Evolutionary conservation across 352 stramenopile species (phyloP), one percentile per base, ranked within the genome.

Genomic region (Blastocystis sp.): DNA sequence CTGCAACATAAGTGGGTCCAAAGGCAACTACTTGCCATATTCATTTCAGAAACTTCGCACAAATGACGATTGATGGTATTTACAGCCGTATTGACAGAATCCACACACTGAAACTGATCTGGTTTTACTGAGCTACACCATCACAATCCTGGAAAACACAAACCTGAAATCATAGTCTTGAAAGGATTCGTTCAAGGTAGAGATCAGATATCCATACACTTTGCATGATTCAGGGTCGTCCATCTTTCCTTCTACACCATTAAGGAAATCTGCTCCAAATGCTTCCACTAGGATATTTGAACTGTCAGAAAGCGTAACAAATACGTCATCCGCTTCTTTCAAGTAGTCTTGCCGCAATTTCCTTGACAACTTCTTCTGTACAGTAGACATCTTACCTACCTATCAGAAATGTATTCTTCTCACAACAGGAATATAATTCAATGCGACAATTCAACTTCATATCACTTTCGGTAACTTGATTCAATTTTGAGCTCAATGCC

Each of bases 151-250:
- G 6, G 46, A 9, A 14, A 19, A 59, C 37, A 93, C 91, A 12
- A 92, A 90, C 86, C 92, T 94, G 86, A 95, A 95, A 89, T 95
- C 93, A 88, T 95, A 95, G 88, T 95, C 93, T 1, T 92, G 92
- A 89, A 95, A 95, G 67, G 91, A 94, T 37, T 92, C 92, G 89
- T 95, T 95, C 92, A 95, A 94, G 21, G 93, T 95, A 39, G 93
- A 94, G 85, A 95, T 95, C 69, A 95, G 90, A 78, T 94, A 94
- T 80, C 95, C 94, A 5, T 95, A 90, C 78, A 95, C 89, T 87
- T 95, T 95, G 63, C 93, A 90, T 61, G 92, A 95, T 83, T 92
- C 89, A 0, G 92, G 88, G 16, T 93, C 89, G 0, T 91, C 89
- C 57, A 95, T 90, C n/a, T 91, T 91, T 0, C 93, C 92, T 37